A percentile compares a stretch with the other conserved stretches of the same genome.
Evolutionary conservation across 2,329 filamentous ascomycete species (phyloP).

Genomic region (Aspergillus spinulosporus): DNA sequence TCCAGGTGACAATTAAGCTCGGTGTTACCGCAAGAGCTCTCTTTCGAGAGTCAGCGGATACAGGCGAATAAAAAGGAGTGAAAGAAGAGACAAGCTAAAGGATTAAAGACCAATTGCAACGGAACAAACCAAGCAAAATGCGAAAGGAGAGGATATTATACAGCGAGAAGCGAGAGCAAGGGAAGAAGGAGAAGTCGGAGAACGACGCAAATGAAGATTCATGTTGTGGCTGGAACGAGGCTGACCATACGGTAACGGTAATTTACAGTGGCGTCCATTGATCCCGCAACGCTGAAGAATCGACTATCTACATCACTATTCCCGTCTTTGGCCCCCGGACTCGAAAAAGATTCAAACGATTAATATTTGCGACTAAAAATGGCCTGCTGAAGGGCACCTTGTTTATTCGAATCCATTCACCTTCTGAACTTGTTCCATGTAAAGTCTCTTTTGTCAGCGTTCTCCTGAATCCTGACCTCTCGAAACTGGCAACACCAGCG

Average conservation of each 20-base stretch:
- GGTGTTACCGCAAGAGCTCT: constrained; percentile 32
- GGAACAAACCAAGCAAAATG: not conserved
- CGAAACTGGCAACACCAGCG: not conserved
- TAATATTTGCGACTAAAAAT: not conserved
- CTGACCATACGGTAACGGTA: constrained; percentile 3
- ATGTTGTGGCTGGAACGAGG: constrained; percentile 23
- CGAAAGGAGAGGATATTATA: constrained; percentile 18
- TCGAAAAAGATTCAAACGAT: not conserved
- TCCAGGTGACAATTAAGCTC: constrained; percentile 30
- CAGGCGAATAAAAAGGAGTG: constrained; percentile 14
- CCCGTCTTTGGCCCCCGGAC: not conserved
- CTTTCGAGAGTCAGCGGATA: constrained; percentile 31
- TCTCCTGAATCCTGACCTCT: not conserved
- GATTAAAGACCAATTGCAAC: constrained; percentile 15
- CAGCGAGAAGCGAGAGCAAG: constrained; percentile 18
- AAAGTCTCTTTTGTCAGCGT: constrained; percentile 1
- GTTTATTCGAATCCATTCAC: not conserved
- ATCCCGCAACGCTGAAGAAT: not conserved
- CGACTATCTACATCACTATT: not conserved
- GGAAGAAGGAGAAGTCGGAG: constrained; percentile 19
- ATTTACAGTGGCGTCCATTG: not conserved
- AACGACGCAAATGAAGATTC: constrained; percentile 25
- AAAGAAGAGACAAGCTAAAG: not conserved
- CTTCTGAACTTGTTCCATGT: not conserved
- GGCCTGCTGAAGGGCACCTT: not conserved